Evolutionary conservation across 1,139 yeast species (phyloP).

Genomic region (Taphrina populina): DNA sequence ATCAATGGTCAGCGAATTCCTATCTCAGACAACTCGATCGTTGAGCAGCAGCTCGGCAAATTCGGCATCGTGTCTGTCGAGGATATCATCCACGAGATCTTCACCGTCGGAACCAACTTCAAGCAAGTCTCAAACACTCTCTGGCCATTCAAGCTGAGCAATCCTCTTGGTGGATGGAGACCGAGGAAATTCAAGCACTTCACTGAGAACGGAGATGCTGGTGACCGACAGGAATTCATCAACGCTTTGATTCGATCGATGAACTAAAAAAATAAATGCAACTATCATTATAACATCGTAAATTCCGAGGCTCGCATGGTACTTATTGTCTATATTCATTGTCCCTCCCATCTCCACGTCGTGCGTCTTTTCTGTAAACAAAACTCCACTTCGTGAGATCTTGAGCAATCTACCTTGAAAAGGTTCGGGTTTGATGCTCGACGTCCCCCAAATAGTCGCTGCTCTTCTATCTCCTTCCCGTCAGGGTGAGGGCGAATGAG

Average conservation of each 20-base stretch:
- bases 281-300: no score
- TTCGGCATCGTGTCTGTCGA: constrained; percentile 95
- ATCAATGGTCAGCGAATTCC: constrained; percentile 97
- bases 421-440: no score
- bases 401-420: no score
- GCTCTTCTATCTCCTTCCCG: no score
- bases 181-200: constrained; percentile 97
- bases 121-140: constrained; percentile 99
- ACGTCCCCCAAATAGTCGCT: no score
- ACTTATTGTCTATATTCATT: no score
- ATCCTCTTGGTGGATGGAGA: constrained; percentile 99
- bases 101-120: constrained; percentile 97
- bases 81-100: constrained; percentile 98
- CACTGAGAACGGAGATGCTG: constrained; percentile 99
- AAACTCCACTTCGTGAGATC: no score
- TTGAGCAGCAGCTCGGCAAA: constrained; percentile 91
- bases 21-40: constrained; percentile 87
- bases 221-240: constrained; percentile 99
- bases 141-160: constrained; percentile 99
- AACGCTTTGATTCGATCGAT: constrained; percentile 96
- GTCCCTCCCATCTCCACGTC: no score
- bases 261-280: constrained; percentile 60
- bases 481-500: no score
- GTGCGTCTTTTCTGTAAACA: no score
- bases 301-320: no score